phyloP scores from a whole-genome alignment of 2,329 filamentous ascomycete species.

The Beauveria pseudobassiana region DNA sequence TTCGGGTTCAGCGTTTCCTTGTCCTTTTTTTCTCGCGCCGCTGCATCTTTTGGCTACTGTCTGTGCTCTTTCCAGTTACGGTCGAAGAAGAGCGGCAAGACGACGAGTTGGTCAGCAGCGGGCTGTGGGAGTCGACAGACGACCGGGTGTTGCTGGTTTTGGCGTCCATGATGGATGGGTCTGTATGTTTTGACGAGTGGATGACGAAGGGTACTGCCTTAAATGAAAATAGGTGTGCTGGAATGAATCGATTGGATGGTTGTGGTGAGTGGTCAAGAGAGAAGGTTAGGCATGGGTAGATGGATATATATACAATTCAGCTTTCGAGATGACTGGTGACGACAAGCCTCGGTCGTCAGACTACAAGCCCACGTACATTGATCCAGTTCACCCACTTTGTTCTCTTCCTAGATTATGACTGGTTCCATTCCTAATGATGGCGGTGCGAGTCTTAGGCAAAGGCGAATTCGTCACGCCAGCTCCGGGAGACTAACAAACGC shows the following conservation, averaged over 20 bases:
- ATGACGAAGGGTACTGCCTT: no score
- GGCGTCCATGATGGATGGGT: not conserved
- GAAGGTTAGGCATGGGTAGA: not conserved
- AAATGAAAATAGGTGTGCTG: no score
- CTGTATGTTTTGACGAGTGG: not conserved
- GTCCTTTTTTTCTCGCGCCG: not conserved
- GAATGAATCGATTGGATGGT: not conserved
- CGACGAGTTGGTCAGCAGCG: not conserved
- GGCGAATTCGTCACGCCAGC: no score
- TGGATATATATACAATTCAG: not conserved
- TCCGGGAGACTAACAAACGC: no score
- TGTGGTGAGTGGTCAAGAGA: no score
- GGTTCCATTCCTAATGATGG: no score
- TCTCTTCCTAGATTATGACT: no score
- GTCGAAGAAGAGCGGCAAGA: not conserved
- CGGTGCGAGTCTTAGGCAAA: no score
- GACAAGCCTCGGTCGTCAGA: no score
- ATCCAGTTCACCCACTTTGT: no score
- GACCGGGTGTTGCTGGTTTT: not conserved
- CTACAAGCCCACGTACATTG: no score
- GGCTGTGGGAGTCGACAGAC: constrained; percentile 2
- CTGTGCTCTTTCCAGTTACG: no score
- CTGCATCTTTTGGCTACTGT: not conserved
- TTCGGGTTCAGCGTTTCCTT: not conserved
- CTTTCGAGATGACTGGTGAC: not conserved